Conservation (phyloP, 116 monocot species). For the Thalassia testudinum region DNA sequence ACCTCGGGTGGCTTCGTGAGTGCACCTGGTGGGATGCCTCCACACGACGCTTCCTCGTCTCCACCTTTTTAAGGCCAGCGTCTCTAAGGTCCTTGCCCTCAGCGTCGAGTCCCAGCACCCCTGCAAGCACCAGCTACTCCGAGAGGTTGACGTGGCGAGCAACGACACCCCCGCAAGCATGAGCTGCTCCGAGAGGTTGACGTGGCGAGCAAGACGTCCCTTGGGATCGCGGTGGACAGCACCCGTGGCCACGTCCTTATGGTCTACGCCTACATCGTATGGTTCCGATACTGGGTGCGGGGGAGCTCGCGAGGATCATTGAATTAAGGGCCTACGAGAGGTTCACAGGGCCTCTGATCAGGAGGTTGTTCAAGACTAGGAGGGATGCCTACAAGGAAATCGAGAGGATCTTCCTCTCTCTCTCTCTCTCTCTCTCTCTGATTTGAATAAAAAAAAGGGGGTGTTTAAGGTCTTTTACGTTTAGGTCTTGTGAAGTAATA, state of each 20-base stretch:
- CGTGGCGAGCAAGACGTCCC: constrained; percentile 46
- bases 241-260: constrained; percentile 42
- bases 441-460: too few species aligned
- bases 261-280: constrained; percentile 33
- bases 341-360: constrained; percentile 82
- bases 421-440: constrained; percentile 28
- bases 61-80: constrained; percentile 43
- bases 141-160: constrained; percentile 46
- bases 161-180: constrained; percentile 45
- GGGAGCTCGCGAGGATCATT: constrained; percentile 68
- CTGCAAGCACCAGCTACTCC: constrained; percentile 29
- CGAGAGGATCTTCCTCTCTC: constrained; percentile 89
- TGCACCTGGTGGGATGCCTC: constrained; percentile 75
- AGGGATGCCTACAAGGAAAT: constrained; percentile 54
- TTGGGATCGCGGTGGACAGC: constrained; percentile 52
- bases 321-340: constrained; percentile 85
- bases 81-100: constrained; percentile 28
- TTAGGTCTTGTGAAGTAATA: too few species aligned
- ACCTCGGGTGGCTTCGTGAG: constrained; percentile 64
- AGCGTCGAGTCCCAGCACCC: constrained; percentile 6
- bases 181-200: constrained; percentile 32
- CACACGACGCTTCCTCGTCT: constrained; percentile 52
- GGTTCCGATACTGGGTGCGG: constrained; percentile 26
- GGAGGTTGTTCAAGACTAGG: constrained; percentile 50
- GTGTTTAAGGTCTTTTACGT: too few species aligned